phyloP scores from a whole-genome alignment of 805 yeast species.

The Suhomyces kilbournensis region DNA sequence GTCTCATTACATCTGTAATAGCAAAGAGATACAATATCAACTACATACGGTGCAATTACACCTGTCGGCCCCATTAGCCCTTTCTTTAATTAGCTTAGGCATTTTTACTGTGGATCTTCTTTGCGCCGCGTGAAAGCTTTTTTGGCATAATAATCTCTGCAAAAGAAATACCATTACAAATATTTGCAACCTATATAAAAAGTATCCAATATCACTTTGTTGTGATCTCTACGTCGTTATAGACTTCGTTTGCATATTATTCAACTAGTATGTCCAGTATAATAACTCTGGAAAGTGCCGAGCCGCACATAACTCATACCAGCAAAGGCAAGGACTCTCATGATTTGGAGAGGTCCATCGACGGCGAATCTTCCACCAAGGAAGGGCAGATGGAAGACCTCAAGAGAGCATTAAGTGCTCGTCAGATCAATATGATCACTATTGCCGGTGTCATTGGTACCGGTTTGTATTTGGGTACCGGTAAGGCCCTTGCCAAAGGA shows the following conservation, averaged over 20 bases:
- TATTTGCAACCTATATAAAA: background rate
- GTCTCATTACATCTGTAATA: too few relatives aligned
- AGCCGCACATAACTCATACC: background rate
- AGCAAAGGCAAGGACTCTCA: background rate
- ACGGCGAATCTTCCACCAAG: conserved; percentile 3
- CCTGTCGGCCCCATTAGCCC: too few relatives aligned
- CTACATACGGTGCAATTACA: too few relatives aligned
- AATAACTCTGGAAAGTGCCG: background rate
- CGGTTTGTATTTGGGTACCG: conserved; percentile 34
- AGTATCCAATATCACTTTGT: background rate
- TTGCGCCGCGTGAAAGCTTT: background rate
- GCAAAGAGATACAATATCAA: too few relatives aligned
- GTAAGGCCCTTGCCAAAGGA: conserved; percentile 27
- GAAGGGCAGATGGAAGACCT: conserved; percentile 7
- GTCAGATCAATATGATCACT: conserved; percentile 35
- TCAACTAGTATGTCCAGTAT: background rate
- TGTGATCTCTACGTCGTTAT: too few relatives aligned
- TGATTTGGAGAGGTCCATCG: conserved; percentile 9
- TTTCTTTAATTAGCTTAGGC: too few relatives aligned
- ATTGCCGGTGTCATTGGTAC: conserved; percentile 38
- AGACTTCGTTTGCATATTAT: too few relatives aligned
- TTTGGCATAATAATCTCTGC: background rate
- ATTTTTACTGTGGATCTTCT: background rate
- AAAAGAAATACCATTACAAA: background rate
- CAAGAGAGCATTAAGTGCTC: conserved; percentile 10